Evolutionary conservation across 352 stramenopile genomes (phyloP), one percentile per base, ranked within the genome.

Genomic region (Phytophthora uliginosa): DNA sequence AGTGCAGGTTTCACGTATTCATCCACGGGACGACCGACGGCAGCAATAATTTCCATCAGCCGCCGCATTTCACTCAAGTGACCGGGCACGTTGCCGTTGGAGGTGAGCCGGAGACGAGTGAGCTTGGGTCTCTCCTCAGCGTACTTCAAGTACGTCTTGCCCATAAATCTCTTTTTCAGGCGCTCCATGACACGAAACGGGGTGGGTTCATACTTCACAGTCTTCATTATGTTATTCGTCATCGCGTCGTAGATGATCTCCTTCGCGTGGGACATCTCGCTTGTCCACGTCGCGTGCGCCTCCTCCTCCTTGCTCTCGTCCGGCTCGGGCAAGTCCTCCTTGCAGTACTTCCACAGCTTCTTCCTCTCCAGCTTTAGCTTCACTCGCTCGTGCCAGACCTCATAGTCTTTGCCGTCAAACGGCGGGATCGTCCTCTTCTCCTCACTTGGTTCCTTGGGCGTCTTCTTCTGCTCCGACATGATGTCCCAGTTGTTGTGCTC

Each of bases 41-140:
- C 9, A 22, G 45, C 34, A 60, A 68, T 47, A n/a, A 12, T 52
- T 6, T 68, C 51, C 50, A 68, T 68, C 15, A 66, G 22, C 10
- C 47, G 42, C 8, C 59, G 26, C 18, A 59, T 34, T 38, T 52
- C 56, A 38, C 56, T 59, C 28, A 59, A 13, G 17, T 57, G 51
- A 57, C 40, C 51, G 7, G 53, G 31, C 7, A 59, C 10, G 31
- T 59, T 59, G 10, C 33, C 53, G 6, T 59, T 59, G 17, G 7
- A 4, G 0, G 15, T 17, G 9, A 63, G 42, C 10, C 42, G 57
- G 13, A 63, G 38, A 4, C 57, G 57, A 24, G 38, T 36, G 9
- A 63, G 24, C 22, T 53, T 51, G 15, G 22, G 17, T 40, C 22
- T 38, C 8, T 51, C 57, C 22, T 63, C 57, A 50, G 57, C 57